Percentiles rank a stretch among this genome's conserved stretches.
Conservation (phyloP, 2,329 filamentous ascomycete species). For the Graphium sp. region DNA sequence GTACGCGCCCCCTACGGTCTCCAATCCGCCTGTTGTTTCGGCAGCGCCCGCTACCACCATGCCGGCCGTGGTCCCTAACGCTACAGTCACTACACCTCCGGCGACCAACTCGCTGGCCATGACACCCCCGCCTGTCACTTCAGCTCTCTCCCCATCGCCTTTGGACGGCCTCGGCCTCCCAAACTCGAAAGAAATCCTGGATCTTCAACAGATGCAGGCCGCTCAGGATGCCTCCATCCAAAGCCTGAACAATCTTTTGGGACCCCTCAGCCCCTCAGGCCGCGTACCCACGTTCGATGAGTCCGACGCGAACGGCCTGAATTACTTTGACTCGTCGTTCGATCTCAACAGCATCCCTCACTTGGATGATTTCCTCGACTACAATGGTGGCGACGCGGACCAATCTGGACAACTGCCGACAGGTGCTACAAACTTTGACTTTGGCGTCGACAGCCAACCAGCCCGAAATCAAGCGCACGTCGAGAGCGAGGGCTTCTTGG, state of each 20-base stretch:
- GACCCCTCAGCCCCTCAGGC: constrained; percentile 66
- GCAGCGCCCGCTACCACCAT: constrained; percentile 5
- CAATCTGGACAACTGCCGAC: constrained; percentile 13
- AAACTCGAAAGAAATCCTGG: constrained; percentile 63
- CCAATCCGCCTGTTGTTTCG: constrained; percentile 1
- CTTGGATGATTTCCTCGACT: constrained; percentile 12
- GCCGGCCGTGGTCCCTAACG: constrained; percentile 6
- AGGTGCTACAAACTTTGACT: constrained; percentile 40
- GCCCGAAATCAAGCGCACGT: constrained; percentile 6
- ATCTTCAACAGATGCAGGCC: constrained; percentile 60
- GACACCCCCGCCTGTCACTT: constrained; percentile 13
- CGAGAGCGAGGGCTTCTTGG: constrained; percentile 7
- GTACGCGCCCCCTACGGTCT: not conserved
- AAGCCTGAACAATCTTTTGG: constrained; percentile 55
- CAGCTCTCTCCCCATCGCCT: constrained; percentile 26
- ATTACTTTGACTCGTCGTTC: too few relatives aligned
- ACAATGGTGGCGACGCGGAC: not conserved
- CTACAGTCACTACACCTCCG: constrained; percentile 7
- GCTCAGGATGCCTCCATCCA: constrained; percentile 66
- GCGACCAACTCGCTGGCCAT: constrained; percentile 7
- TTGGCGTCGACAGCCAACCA: constrained; percentile 22
- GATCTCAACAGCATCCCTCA: constrained; percentile 18
- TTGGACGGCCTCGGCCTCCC: constrained; percentile 46
- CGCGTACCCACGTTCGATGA: constrained; percentile 42
- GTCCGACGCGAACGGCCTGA: too few relatives aligned